phyloP scores from a whole-genome alignment of 2,329 filamentous ascomycete species.

The Monilinia vaccinii-corymbosi region DNA sequence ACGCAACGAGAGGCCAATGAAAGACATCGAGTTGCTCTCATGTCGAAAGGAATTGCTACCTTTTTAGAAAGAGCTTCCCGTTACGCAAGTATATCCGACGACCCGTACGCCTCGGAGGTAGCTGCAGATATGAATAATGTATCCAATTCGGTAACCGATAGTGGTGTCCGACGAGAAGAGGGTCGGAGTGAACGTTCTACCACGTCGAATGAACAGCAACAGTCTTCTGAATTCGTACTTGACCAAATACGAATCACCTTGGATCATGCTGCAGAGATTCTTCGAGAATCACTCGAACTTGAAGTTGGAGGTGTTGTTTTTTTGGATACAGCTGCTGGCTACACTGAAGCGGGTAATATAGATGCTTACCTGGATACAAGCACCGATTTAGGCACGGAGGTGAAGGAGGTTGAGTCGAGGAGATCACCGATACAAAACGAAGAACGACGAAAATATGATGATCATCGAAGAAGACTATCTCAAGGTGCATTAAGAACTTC shows the following conservation, averaged over 20 bases:
- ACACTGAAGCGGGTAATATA: slow-evolving; percentile 13
- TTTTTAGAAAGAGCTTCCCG: slow-evolving; percentile 37
- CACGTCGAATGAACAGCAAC: neutral
- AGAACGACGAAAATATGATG: neutral
- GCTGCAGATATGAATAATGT: neutral
- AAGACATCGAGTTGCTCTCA: slow-evolving; percentile 41
- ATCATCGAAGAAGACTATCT: slow-evolving; percentile 10
- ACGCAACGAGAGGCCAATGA: slow-evolving; percentile 42
- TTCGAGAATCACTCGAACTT: slow-evolving; percentile 25
- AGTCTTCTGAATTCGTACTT: slow-evolving; percentile 15
- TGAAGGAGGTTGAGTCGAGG: slow-evolving; percentile 8
- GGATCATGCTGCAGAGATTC: slow-evolving; percentile 24
- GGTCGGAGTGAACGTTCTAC: neutral
- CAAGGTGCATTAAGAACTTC: slow-evolving; percentile 14
- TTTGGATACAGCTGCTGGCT: slow-evolving; percentile 22
- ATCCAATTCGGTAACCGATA: too few species aligned
- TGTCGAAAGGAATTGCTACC: slow-evolving; percentile 41
- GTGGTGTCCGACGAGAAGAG: neutral
- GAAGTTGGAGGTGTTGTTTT: slow-evolving; percentile 25
- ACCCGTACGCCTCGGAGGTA: neutral
- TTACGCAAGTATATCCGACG: neutral
- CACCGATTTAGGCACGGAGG: slow-evolving; percentile 13
- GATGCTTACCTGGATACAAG: slow-evolving; percentile 12
- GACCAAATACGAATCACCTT: slow-evolving; percentile 24
- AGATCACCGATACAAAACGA: neutral